Conservation (phyloP, 805 yeast genomes). For the Candida endomychidarum region DNA sequence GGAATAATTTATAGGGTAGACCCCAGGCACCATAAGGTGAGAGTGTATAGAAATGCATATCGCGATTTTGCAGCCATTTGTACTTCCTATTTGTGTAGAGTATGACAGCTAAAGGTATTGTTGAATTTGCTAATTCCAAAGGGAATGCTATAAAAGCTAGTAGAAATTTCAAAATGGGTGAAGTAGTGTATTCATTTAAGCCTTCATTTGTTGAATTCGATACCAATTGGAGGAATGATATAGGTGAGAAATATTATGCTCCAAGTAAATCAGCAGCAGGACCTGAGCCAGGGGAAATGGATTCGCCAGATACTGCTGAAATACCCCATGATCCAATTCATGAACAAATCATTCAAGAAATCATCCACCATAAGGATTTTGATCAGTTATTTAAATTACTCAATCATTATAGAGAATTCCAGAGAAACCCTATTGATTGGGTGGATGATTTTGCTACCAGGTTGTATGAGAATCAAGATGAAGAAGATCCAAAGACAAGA, state of each 20-base stretch:
- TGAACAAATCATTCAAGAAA: conserved; percentile 1
- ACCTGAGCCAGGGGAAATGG: not conserved
- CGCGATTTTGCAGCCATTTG: conserved; percentile 1
- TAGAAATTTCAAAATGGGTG: not conserved
- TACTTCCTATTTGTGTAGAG: not conserved
- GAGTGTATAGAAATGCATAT: too few relatives aligned
- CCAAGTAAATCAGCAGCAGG: conserved; percentile 2
- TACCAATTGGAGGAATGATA: conserved; percentile 5
- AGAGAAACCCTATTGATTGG: not conserved
- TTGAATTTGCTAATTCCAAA: not conserved
- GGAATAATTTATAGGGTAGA: too few relatives aligned
- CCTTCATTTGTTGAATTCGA: conserved; percentile 5
- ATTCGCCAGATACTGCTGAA: not conserved
- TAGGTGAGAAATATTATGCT: conserved; percentile 7
- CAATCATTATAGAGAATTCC: conserved; percentile 2
- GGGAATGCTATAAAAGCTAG: not conserved
- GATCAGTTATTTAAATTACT: not conserved
- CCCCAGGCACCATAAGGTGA: too few relatives aligned
- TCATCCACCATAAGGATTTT: not conserved
- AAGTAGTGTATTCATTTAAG: not conserved
- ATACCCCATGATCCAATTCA: not conserved
- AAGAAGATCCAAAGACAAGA: not conserved
- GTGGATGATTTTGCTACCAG: conserved; percentile 2
- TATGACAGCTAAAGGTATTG: not conserved
- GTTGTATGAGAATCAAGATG: conserved; percentile 1